Evolutionary conservation across 2,329 filamentous ascomycete genomes (phyloP), one percentile per base, ranked within the genome.

Genomic region (Bipolaris sorokiniana): DNA sequence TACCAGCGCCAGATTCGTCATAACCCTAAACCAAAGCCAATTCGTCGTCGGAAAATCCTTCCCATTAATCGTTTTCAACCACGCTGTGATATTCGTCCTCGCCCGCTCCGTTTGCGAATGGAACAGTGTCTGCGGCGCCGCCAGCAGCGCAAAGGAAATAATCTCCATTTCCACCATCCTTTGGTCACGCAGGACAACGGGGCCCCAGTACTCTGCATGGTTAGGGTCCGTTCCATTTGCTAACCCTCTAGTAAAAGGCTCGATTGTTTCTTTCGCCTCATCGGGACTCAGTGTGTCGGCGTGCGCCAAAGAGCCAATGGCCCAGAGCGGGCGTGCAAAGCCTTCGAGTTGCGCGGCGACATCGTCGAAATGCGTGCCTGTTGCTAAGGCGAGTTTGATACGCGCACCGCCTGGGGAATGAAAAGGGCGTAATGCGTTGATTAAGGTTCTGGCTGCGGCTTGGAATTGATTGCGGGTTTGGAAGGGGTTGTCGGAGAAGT

Each of bases 141-240:
- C 67, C 0, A 84, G 71, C 1, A 85, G 68, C 0, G 81, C 80
- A 62, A 80, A 83, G 0, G 81, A 77, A 3, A 84, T 75, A 23
- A 81, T 80, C 62, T 84, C 82, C 38, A 81, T 78, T 60, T 85
- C 83, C 0, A 84, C 83, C 82, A 84, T 85, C 1, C 81, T 68
- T 61, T 85, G 83, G 47, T 84, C 82, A 18, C 74, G 74, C 4
- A 81, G 65, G 0, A 73, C 69, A 1, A 84, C 76, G 1, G 73
- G 66, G 0, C 81, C 82, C 82, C 82, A 84, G 58, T 82, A 84
- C 22, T 78, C 76, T 0, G 59, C 33, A 44, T 75, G 71, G 0
- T 52, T 11, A 11, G 76, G 74, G 47, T 78, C 63, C 2, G 72
- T 74, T 5, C 76, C 76, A 33, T 73, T 74, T 7, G 72, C 72